Base-by-base conservation (phyloP, 345 rosid species). In the Boechera divaricarpa region DNA sequence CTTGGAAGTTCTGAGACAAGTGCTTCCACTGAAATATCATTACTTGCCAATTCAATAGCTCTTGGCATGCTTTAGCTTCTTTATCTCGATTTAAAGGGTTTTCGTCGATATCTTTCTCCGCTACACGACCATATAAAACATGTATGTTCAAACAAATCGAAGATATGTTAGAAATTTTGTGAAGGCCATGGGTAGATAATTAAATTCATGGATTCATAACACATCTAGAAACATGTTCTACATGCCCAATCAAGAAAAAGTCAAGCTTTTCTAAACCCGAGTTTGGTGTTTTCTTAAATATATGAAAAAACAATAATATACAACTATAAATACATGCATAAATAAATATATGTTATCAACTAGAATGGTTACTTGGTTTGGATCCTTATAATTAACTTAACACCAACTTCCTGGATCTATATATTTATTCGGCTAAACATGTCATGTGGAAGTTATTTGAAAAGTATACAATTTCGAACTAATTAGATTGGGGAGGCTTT, bases 391-490 rank as follows among this genome's bases (percentile, higher is more conserved):
- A 9, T n/a, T 69, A 61, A 8, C 8, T 31, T 1, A 42, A 69
- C 63, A 42, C 75, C 45, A 51, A 67, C 33, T 59, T 38, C 53
- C 5, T 44, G 5, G 6, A 39, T 28, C 1, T 2, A 24, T 8
- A 41, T 21, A 18, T 51, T 62, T 8, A 68, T 53, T 77, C 26
- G 59, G 59, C 51, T 33, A 53, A 77, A 47, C 66, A 70, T 18
- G 36, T 3, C 65, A 63, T 64, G 45, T 77, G 70, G 71, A 70
- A 48, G 16, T 56, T 55, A 45, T 45, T 77, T 55, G 60, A 54
- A 63, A 62, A 77, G 52, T 63, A 70, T 3, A 62, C 28, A 70
- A 54, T 39, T 42, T 61, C 58, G 36, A 77, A 65, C 76, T 63
- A 70, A 63, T 69, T 32, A 61, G 31, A 62, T 24, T 41, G 48